A percentile compares a stretch with the other conserved stretches of the same genome.
These are phyloP conservation scores for Malassezia nana DNA, from an alignment of 1,284 basidiomycete genomes.

Conservation along the genomic window DNA sequence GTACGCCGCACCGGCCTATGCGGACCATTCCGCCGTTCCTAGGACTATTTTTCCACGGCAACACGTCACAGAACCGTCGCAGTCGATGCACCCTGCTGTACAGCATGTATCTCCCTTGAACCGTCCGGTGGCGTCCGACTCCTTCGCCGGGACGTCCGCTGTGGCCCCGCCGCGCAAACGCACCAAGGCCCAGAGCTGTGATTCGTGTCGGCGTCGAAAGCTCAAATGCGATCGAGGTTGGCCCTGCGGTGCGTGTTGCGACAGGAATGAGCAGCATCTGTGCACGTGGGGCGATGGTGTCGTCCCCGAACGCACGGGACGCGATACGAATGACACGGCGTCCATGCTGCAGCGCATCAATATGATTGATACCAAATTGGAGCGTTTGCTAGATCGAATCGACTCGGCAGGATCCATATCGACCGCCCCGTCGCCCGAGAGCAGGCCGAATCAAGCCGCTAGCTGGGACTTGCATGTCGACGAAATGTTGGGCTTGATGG, in stretches of 20 bases:
- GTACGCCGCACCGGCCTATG: too few species aligned
- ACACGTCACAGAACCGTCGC: too few species aligned
- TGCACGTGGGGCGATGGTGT: slow-evolving; percentile 40
- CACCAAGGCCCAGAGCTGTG: slow-evolving; percentile 38
- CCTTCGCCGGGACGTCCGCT: too few species aligned
- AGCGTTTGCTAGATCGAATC: slow-evolving; percentile 22
- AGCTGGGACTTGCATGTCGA: not conserved
- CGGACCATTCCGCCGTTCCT: too few species aligned
- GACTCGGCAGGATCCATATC: slow-evolving; percentile 12
- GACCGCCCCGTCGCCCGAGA: slow-evolving; percentile 1
- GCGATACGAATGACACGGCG: slow-evolving; percentile 21
- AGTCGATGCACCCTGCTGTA: too few species aligned
- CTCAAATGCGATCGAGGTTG: slow-evolving; percentile 40
- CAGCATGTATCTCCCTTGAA: too few species aligned
- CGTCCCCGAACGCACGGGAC: slow-evolving; percentile 26
- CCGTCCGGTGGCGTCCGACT: too few species aligned
- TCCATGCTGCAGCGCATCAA: slow-evolving; percentile 27
- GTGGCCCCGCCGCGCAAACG: slow-evolving; percentile 21
- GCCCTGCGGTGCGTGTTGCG: slow-evolving; percentile 44
- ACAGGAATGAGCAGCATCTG: slow-evolving; percentile 36
- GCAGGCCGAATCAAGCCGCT: not conserved
- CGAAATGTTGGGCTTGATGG: slow-evolving; percentile 5
- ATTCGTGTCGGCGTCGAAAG: slow-evolving; percentile 35
- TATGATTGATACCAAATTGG: slow-evolving; percentile 29
- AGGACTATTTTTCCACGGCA: too few species aligned